These are phyloP conservation scores for Vitis amurensis DNA, from an alignment of 164 flowering plant genomes.

Conservation along the genomic window DNA sequence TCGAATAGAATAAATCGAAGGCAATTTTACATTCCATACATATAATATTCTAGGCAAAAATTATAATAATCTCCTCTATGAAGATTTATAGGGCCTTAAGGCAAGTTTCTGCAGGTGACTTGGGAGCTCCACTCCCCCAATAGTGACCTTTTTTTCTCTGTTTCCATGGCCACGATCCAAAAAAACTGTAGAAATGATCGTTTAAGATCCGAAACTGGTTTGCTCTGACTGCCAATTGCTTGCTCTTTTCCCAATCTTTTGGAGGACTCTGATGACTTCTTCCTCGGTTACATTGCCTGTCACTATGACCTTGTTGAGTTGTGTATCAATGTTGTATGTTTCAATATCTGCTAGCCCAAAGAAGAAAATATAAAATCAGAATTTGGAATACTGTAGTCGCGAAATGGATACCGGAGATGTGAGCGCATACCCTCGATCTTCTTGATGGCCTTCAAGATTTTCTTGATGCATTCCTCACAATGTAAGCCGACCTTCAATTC, in stretches of 20 bases:
- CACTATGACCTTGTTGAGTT: constrained; percentile 76
- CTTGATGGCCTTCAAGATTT: constrained; percentile 85
- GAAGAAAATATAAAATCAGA: neutral
- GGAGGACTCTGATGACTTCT: constrained; percentile 69
- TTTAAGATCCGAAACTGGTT: neutral
- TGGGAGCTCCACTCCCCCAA: no score
- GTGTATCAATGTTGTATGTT: constrained; percentile 61
- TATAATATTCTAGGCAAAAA: no score
- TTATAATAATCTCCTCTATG: no score
- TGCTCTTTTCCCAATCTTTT: constrained; percentile 76
- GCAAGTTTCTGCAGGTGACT: no score
- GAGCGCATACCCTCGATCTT: constrained; percentile 67
- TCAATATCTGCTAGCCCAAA: constrained; percentile 60
- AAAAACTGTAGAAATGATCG: no score
- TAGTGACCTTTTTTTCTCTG: no score
- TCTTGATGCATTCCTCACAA: constrained; percentile 90
- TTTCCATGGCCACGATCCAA: neutral
- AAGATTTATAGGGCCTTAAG: no score
- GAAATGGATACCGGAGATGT: neutral
- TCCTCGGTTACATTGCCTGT: constrained; percentile 80
- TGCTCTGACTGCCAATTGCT: constrained; percentile 36
- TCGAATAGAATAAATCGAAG: no score
- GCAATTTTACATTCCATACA: no score
- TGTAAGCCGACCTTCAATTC: constrained; percentile 88
- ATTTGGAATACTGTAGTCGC: neutral